These are phyloP conservation scores for Blastocystis sp. DNA, from an alignment of 352 stramenopile species.

Conservation along the genomic window DNA sequence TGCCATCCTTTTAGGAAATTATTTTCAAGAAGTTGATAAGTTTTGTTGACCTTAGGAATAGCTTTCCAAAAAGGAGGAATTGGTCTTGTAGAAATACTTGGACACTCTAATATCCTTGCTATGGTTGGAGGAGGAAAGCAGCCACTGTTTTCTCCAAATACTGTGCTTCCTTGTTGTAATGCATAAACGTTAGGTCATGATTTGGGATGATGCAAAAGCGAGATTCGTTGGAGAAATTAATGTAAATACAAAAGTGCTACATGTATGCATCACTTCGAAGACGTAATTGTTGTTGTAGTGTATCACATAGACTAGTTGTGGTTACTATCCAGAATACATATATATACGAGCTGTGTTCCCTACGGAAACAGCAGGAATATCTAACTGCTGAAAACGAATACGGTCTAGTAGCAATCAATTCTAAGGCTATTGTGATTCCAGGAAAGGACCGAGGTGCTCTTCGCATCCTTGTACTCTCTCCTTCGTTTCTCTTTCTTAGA, in stretches of 20 bases:
- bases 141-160: constrained; percentile 24
- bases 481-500: background rate
- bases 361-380: background rate
- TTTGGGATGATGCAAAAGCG: constrained; percentile 27
- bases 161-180: background rate
- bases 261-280: background rate
- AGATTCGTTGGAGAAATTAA: constrained; percentile 34
- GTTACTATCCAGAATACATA: constrained; percentile 39
- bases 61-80: constrained; percentile 25
- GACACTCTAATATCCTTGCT: constrained; percentile 2
- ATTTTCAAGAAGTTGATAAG: background rate
- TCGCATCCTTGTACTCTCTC: background rate
- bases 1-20: background rate
- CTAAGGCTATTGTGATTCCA: background rate
- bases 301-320: constrained; percentile 34
- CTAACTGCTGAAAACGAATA: constrained; percentile 12
- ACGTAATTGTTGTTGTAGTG: background rate
- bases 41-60: background rate
- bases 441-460: background rate
- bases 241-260: background rate
- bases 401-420: background rate
- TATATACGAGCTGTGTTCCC: background rate
- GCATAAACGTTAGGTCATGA: background rate
- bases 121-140: constrained; percentile 24
- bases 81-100: constrained; percentile 10